These are phyloP conservation scores for Elongisporangium anandrum DNA, from an alignment of 352 stramenopile genomes.

Conservation along the genomic window DNA sequence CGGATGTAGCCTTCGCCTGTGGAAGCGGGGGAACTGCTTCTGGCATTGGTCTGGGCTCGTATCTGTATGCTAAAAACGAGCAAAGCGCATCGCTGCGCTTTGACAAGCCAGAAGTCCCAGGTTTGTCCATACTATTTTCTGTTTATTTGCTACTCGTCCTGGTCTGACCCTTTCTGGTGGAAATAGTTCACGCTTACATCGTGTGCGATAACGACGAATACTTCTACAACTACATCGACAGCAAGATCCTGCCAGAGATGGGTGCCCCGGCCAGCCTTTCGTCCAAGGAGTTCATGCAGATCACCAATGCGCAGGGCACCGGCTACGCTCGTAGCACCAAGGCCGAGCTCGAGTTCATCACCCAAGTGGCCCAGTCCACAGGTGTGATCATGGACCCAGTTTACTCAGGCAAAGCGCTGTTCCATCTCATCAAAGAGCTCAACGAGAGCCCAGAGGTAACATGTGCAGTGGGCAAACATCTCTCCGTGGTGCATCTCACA, in stretches of 20 bases:
- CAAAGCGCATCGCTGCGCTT: slow-evolving; percentile 35
- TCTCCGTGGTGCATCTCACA: too few species aligned
- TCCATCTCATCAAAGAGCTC: slow-evolving; percentile 74
- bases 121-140: too few species aligned
- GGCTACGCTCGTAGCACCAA: slow-evolving; percentile 77
- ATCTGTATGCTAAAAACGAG: slow-evolving; percentile 46
- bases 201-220: slow-evolving; percentile 85
- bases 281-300: slow-evolving; percentile 66
- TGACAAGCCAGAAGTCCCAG: slow-evolving; percentile 16
- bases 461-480: too few species aligned
- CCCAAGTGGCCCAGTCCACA: slow-evolving; percentile 58
- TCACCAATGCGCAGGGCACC: slow-evolving; percentile 76
- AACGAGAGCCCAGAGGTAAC: slow-evolving; percentile 56
- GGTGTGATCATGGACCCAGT: slow-evolving; percentile 84
- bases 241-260: slow-evolving; percentile 69
- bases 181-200: slow-evolving; percentile 71
- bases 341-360: slow-evolving; percentile 78
- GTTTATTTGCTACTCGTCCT: too few species aligned
- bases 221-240: slow-evolving; percentile 81
- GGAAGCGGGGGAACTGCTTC: slow-evolving; percentile 75
- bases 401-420: slow-evolving; percentile 86
- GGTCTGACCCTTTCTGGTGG: neutral
- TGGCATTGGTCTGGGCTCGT: slow-evolving; percentile 71
- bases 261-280: slow-evolving; percentile 38
- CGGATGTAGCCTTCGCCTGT: slow-evolving; percentile 83